Conservation (phyloP, 2,329 filamentous ascomycete species). For the Catunica adiposa region DNA sequence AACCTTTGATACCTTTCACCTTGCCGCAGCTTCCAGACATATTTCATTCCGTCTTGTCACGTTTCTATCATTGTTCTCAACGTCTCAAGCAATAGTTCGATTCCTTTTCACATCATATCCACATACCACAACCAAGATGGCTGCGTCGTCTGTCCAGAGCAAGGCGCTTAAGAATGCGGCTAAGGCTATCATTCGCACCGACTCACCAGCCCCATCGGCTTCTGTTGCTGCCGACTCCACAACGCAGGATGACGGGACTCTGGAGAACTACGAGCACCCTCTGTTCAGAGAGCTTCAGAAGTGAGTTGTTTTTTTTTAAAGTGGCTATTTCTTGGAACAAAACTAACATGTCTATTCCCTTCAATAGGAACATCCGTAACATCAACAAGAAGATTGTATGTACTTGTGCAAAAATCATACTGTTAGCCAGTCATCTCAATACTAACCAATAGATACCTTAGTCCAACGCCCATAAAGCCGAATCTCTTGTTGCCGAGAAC, state of each 20-base stretch:
- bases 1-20: too few species aligned
- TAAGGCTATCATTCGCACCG: constrained; percentile 38
- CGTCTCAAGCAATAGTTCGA: neutral
- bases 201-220: constrained; percentile 37
- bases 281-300: constrained; percentile 84
- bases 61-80: too few species aligned
- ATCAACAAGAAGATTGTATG: constrained; percentile 86
- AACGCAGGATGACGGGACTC: constrained; percentile 33
- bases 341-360: neutral
- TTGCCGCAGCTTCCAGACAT: too few species aligned
- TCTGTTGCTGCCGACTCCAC: constrained; percentile 32
- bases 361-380: constrained; percentile 66
- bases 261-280: constrained; percentile 51
- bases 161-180: constrained; percentile 45
- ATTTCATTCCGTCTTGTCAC: too few species aligned
- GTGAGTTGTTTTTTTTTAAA: constrained; percentile 39
- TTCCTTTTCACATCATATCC: constrained; percentile 1
- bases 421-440: neutral
- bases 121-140: constrained; percentile 27
- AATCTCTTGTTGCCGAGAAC: constrained; percentile 52
- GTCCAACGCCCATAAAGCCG: constrained; percentile 57
- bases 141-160: constrained; percentile 43
- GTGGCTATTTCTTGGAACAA: neutral
- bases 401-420: neutral
- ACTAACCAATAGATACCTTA: constrained; percentile 21